Conservation (phyloP, 768 basidiomycete genomes). For the Ramaria rubella region DNA sequence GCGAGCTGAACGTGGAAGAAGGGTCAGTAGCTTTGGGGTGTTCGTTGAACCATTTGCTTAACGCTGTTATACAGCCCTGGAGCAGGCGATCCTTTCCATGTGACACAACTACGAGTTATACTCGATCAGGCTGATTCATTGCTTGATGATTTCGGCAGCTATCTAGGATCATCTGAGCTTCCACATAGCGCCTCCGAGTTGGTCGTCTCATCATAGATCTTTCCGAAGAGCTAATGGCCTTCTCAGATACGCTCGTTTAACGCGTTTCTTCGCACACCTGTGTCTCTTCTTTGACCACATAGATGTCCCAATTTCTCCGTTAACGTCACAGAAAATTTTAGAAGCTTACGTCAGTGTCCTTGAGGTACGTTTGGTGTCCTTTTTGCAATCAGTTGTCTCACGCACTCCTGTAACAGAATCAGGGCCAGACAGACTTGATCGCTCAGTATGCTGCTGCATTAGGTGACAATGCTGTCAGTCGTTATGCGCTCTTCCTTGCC, state of each 20-base stretch:
- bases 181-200: constrained; percentile 47
- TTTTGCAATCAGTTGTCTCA: not conserved
- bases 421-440: constrained; percentile 78
- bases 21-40: constrained; percentile 38
- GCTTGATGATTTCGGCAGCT: constrained; percentile 44
- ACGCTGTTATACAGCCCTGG: constrained; percentile 35
- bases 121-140: constrained; percentile 61
- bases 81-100: constrained; percentile 72
- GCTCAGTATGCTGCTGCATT: constrained; percentile 91
- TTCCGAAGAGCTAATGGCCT: constrained; percentile 3
- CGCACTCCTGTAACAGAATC: constrained; percentile 36
- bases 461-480: constrained; percentile 84
- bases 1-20: constrained; percentile 52
- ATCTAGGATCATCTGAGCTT: constrained; percentile 4
- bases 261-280: constrained; percentile 90
- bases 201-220: constrained; percentile 25
- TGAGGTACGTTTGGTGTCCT: constrained; percentile 45
- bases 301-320: constrained; percentile 61
- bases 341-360: constrained; percentile 86
- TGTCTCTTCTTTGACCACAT: constrained; percentile 86
- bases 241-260: constrained; percentile 59
- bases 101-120: constrained; percentile 75
- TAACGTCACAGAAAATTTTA: constrained; percentile 73
- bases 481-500: constrained; percentile 86
- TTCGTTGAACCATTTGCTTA: not conserved